A percentile compares a stretch with the other conserved stretches of the same genome.
Conservation (phyloP, 805 yeast species). For the Jamesozyma spencerorum region DNA sequence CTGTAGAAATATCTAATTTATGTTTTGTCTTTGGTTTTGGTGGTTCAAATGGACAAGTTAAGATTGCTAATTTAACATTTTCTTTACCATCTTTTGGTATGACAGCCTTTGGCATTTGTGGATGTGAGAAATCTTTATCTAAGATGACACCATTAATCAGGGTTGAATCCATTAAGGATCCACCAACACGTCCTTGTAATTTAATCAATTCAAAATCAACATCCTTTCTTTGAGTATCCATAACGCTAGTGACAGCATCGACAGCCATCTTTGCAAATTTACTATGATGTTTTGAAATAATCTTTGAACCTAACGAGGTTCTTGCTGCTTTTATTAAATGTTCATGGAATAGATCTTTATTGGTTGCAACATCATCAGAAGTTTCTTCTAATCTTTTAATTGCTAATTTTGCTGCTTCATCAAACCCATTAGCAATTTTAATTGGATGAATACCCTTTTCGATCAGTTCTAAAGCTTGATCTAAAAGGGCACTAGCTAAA, state of each 20-base stretch:
- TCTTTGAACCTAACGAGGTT: constrained; percentile 90
- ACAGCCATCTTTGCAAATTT: constrained; percentile 96
- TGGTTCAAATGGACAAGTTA: constrained; percentile 98
- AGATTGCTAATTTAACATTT: constrained; percentile 83
- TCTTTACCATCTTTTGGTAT: constrained; percentile 27
- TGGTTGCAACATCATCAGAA: constrained; percentile 48
- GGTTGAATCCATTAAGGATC: constrained; percentile 75
- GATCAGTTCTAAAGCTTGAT: constrained; percentile 87
- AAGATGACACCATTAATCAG: constrained; percentile 85
- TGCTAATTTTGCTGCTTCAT: constrained; percentile 92
- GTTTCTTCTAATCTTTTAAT: constrained; percentile 61
- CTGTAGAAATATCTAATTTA: constrained; percentile 85
- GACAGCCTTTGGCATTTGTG: constrained; percentile 88
- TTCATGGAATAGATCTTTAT: constrained; percentile 26
- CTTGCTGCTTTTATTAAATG: constrained; percentile 83
- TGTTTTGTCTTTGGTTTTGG: constrained; percentile 99
- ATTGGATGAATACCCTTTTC: constrained; percentile 97
- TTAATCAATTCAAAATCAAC: constrained; percentile 95
- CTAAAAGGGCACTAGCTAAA: constrained; percentile 85
- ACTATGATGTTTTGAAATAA: constrained; percentile 88
- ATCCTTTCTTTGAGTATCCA: constrained; percentile 84
- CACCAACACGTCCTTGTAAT: constrained; percentile 94
- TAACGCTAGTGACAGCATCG: constrained; percentile 86
- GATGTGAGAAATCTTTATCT: constrained; percentile 96
- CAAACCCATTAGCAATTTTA: constrained; percentile 93